Conservation (phyloP, 225 moss, liverwort and hornwort species). For the Marchantia polymorpha region DNA sequence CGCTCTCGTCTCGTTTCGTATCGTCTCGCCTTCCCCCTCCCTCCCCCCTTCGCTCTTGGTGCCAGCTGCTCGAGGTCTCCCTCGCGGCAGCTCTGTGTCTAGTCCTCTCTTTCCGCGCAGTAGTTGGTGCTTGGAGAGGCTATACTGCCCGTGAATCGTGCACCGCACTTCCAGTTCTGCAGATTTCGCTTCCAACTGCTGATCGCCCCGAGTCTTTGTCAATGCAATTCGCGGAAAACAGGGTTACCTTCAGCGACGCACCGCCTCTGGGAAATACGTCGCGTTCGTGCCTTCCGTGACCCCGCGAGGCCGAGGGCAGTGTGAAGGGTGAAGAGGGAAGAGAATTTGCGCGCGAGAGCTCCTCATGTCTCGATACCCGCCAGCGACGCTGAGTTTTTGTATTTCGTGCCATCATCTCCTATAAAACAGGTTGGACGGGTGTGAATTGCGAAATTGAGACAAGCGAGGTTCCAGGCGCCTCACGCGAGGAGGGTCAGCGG, state of each 20-base stretch:
- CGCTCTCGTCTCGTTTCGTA: neutral
- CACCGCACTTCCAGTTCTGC: neutral
- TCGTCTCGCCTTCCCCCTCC: neutral
- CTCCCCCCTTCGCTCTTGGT: neutral
- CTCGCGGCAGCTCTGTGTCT: neutral
- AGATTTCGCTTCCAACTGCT: too few relatives aligned
- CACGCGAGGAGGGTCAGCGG: neutral
- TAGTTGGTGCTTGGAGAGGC: too few relatives aligned
- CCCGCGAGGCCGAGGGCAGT: neutral
- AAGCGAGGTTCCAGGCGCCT: neutral
- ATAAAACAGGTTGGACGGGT: neutral
- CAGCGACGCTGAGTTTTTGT: neutral
- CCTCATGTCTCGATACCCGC: neutral
- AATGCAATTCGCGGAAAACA: slow-evolving; percentile 10
- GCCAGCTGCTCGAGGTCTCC: neutral
- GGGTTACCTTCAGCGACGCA: neutral
- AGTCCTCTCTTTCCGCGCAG: neutral
- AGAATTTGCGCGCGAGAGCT: too few relatives aligned
- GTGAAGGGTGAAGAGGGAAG: too few relatives aligned
- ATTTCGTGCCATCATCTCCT: neutral
- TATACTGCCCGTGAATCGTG: too few relatives aligned
- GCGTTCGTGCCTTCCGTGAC: neutral
- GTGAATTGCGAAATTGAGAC: neutral
- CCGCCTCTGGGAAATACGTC: neutral
- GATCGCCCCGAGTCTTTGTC: neutral